A percentile compares a stretch with the other conserved stretches of the same genome.
Conservation (phyloP, 805 yeast species). For the Nakazawaea molendinolei region DNA sequence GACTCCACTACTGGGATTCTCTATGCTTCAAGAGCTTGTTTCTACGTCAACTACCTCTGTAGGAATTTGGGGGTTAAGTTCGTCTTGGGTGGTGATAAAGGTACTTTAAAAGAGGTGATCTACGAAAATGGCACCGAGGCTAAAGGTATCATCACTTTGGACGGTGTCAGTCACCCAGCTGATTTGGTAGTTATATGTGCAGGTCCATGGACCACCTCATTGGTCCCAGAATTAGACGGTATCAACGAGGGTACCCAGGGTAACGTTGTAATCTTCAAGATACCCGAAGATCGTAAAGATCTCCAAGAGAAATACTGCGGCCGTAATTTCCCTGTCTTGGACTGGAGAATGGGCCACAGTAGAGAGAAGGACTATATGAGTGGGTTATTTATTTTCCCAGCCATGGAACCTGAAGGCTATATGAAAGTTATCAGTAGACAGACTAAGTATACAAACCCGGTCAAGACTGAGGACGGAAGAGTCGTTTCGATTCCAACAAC, state of each 20-base stretch:
- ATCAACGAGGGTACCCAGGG: conserved; percentile 31
- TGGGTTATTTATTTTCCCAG: conserved; percentile 30
- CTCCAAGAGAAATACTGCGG: conserved; percentile 26
- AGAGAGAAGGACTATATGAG: conserved; percentile 21
- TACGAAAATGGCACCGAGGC: conserved; percentile 11
- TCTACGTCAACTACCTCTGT: conserved; percentile 22
- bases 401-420: conserved; percentile 27
- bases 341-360: conserved; percentile 21
- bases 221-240: conserved; percentile 22
- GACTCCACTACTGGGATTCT: conserved; percentile 29
- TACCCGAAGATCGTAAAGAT: conserved; percentile 29
- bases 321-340: conserved; percentile 26
- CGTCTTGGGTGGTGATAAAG: conserved; percentile 21
- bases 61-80: conserved; percentile 27
- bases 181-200: conserved; percentile 17
- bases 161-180: conserved; percentile 16
- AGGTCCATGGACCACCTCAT: conserved; percentile 19
- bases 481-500: conserved; percentile 27
- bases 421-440: conserved; percentile 31
- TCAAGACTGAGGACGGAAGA: conserved; percentile 14
- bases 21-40: conserved; percentile 28
- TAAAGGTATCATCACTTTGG: conserved; percentile 20
- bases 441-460: conserved; percentile 28
- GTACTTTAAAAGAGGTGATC: conserved; percentile 21
- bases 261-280: conserved; percentile 26